Base-by-base conservation (phyloP, 371 early-diverging fungal species). In the Aphelidium insulamus region DNA sequence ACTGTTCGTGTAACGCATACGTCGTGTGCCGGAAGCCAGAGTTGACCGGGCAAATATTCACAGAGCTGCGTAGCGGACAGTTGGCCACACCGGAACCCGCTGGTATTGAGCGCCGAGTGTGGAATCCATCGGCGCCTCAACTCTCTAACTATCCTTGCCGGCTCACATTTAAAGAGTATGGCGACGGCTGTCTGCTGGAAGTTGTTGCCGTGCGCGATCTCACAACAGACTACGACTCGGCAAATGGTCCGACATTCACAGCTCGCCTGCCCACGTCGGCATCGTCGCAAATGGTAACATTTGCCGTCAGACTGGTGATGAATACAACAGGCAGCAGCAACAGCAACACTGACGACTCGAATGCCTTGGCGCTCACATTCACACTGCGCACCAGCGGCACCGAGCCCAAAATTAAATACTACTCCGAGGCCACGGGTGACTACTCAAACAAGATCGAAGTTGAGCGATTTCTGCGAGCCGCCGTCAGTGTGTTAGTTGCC, bases 371-470 rank as follows among this genome's bases (percentile, higher is more conserved):
- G 8, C 10, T 9, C 17, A 11, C 27, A 2, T 8, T 36, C 3
- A 37, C 9, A 29, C 30, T 38, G 20, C n/a, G 35, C 26, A 43
- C 30, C 36, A 59, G 72, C 37, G 91, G 91, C 10, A 91, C 92
- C 2, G 91, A 90, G 47, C 90, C 91, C 32, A 88, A 91, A 52
- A 76, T 92, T 54, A 92, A 92, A 53, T 92, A 78, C 47, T 92
- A 92, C 40, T 59, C 71, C 18, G 94, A 90, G 43, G n/a, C n/a
- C n/a, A n/a, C n/a, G n/a, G n/a, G n/a, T n/a, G n/a, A n/a, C n/a
- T n/a, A n/a, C n/a, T n/a, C n/a, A n/a, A n/a, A n/a, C n/a, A n/a
- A n/a, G n/a, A n/a, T n/a, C n/a, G n/a, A n/a, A n/a, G n/a, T n/a
- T n/a, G n/a, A n/a, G n/a, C n/a, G n/a, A n/a, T n/a, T n/a, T n/a